Base-by-base conservation (phyloP, 768 basidiomycete species). In the Antrodiella citrinella region DNA sequence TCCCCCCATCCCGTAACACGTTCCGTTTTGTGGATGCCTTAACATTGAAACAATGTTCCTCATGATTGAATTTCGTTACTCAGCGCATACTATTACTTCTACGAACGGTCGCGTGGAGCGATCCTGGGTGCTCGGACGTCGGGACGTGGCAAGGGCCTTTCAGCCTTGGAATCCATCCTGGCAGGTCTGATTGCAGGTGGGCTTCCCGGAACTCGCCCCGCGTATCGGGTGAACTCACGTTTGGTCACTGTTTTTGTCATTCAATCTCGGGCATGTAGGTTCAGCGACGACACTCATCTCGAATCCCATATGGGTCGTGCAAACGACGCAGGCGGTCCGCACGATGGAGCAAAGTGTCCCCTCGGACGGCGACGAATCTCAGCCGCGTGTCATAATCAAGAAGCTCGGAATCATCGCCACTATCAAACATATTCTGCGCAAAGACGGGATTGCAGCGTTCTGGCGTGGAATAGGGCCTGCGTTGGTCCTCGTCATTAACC, bases 231-330 rank as follows among this genome's bases (percentile, higher is more conserved):
- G 25, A 11, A 42, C 35, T 18, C 35, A 23, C 51, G 21, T 49
- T 19, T 30, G 53, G 4, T 20, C 4, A 38, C 35, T 48, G 41
- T 26, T 51, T 35, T 25, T n/a, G 23, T 2, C 55, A 91, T 43
- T 18, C 41, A 9, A 43, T 18, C 21, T 43, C 41, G 21, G 30
- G 15, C 30, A 35, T 15, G 30, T 35, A 35, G 94, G 93, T 35
- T 86, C 86, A 40, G 87, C 87, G 10, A 96, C 95, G 2, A 87
- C 91, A 3, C 67, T 95, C 55, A 75, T 90, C 54, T 87, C 82
- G 64, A 97, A 98, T 67, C 95, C 95, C 2, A 86, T 98, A 53
- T 99, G 96, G 96, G 92, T 96, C 44, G 75, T 98, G 19, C 93
- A 98, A 64, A 92, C 91, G 4, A 84, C 85, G 5, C 92, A 95